phyloP scores from a whole-genome alignment of 176 grass and related monocot genomes.

The Tillandsia fasciculata region DNA sequence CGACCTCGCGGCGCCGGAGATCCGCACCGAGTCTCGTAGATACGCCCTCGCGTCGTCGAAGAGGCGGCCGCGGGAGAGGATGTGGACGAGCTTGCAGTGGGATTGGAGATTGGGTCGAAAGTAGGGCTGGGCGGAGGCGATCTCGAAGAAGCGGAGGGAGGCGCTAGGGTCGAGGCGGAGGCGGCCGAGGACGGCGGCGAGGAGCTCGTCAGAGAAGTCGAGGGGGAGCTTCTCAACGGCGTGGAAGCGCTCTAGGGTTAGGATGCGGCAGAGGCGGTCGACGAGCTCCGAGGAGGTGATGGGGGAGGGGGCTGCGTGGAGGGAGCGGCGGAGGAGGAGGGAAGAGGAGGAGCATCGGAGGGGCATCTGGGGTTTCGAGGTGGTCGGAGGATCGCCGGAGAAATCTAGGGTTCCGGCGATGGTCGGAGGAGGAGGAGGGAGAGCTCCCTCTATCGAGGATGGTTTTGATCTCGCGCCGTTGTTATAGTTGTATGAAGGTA shows the following conservation, averaged over 20 bases:
- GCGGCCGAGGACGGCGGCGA: slow-evolving; percentile 47
- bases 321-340: slow-evolving; percentile 17
- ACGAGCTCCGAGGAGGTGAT: slow-evolving; percentile 16
- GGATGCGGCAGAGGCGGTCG: slow-evolving; percentile 63
- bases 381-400: neutral
- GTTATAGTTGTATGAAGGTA: no score
- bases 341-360: slow-evolving; percentile 17
- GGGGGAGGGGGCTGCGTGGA: slow-evolving; percentile 21
- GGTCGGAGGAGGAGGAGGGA: neutral
- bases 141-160: slow-evolving; percentile 47
- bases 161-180: slow-evolving; percentile 61
- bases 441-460: no score
- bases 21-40: slow-evolving; percentile 39
- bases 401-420: neutral
- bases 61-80: slow-evolving; percentile 57
- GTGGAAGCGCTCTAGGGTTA: slow-evolving; percentile 66
- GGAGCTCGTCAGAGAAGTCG: slow-evolving; percentile 44
- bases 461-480: no score
- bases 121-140: slow-evolving; percentile 25
- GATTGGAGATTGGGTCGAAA: slow-evolving; percentile 37
- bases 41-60: slow-evolving; percentile 34
- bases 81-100: slow-evolving; percentile 68
- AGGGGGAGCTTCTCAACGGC: slow-evolving; percentile 43
- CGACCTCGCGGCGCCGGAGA: slow-evolving; percentile 1
- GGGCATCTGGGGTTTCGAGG: slow-evolving; percentile 19